These are phyloP conservation scores for Conringia planisiliqua DNA, from an alignment of 345 rosid genomes.

Conservation along the genomic window DNA sequence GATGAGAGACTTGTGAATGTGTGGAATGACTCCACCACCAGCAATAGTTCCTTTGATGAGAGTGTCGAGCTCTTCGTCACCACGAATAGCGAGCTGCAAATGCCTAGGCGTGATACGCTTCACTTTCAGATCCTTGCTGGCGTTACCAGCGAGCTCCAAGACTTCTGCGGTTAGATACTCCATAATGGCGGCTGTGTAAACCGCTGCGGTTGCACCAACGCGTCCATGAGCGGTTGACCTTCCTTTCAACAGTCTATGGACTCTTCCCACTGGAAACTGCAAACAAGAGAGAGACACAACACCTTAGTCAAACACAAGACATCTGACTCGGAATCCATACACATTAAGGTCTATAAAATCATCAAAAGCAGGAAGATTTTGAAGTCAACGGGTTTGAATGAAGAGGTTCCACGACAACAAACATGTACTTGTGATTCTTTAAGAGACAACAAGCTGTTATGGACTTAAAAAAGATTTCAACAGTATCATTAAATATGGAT, in stretches of 20 bases:
- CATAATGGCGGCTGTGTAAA: constrained; percentile 62
- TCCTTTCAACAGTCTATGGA: constrained; percentile 59
- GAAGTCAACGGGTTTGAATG: not conserved
- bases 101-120: constrained; percentile 70
- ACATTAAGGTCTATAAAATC: not conserved
- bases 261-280: constrained; percentile 77
- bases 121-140: constrained; percentile 73
- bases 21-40: constrained; percentile 78
- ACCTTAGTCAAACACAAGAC: not conserved
- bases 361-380: not conserved
- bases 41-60: constrained; percentile 80
- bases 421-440: not conserved
- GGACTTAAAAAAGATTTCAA: not conserved
- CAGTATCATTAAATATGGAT: not conserved
- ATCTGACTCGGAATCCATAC: not conserved
- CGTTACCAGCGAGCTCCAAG: constrained; percentile 66
- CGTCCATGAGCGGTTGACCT: constrained; percentile 67
- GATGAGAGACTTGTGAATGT: constrained; percentile 75
- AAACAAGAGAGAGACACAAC: not conserved
- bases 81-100: constrained; percentile 66
- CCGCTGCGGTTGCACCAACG: constrained; percentile 75
- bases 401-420: not conserved
- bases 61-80: constrained; percentile 70
- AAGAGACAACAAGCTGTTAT: not conserved
- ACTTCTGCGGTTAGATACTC: constrained; percentile 73